Base-by-base conservation (phyloP, 106 monocot genomes). In the Hemerocallis citrina region DNA sequence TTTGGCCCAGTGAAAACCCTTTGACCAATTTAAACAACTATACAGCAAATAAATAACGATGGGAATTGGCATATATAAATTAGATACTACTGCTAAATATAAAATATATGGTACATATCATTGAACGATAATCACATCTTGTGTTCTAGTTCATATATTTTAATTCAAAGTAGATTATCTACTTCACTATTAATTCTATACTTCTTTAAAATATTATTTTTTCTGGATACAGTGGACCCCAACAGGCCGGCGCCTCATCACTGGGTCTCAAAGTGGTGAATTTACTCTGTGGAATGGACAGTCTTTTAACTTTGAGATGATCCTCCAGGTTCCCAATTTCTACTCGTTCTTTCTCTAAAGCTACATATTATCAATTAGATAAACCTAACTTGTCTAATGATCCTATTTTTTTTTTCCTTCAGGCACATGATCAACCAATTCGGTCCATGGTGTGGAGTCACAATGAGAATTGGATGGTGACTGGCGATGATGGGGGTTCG, bases 281-380 rank as follows among this genome's bases (percentile, higher is more conserved):
- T 98, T 98, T 48, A 98, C 96, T 69, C 84, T 98, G 34, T 98
- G 96, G 96, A 98, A 98, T 80, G 96, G 96, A 2, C 96, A 98
- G 58, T 91, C 96, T 63, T 98, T 98, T 69, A 91, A 98, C 43
- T 98, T 98, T 82, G 96, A 98, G 62, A 98, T 98, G 96, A 98
- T 98, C 62, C 91, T 98, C 77, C 96, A 98, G 91, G 96, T 92
- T 72, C 51, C 44, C 16, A 25, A 36, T 8, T 36, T 19, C 33
- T 35, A 36, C 15, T 41, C 61, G 32, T 55, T 44, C 12, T 17
- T 17, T 57, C 17, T 28, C 17, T 40, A 14, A 40, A 37, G 14
- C 24, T n/a, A 0, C 40, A 6, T 12, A 24, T 40, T 34, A 24
- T 40, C 37, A 20, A 19, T 52, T 61, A n/a, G 31, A 52, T 51